A percentile compares a stretch with the other conserved stretches of the same genome.
Conservation (phyloP, 352 stramenopile species). For the Salisapilia sapeloensis region DNA sequence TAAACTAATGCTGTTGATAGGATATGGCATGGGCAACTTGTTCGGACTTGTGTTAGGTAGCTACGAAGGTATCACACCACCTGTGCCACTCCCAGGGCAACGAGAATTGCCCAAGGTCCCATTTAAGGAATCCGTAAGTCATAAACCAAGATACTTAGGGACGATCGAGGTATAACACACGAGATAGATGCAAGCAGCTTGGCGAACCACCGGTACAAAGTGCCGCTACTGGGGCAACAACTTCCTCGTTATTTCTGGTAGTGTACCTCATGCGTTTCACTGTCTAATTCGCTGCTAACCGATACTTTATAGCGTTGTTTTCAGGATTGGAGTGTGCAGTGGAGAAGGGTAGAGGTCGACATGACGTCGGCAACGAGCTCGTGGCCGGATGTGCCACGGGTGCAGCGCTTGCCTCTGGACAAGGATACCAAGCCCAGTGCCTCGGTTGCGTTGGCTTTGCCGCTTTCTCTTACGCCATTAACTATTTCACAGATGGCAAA, state of each 20-base stretch:
- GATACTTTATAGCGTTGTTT: constrained; percentile 71
- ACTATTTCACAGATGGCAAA: constrained; percentile 71
- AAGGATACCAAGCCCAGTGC: constrained; percentile 86
- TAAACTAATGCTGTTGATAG: constrained; percentile 6
- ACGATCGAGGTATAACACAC: not conserved
- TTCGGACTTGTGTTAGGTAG: constrained; percentile 67
- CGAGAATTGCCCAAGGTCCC: constrained; percentile 63
- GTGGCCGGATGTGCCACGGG: constrained; percentile 91
- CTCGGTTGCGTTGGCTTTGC: constrained; percentile 88
- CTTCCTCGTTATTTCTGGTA: constrained; percentile 74
- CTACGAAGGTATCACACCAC: constrained; percentile 75
- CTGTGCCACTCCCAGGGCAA: constrained; percentile 61
- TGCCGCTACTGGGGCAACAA: constrained; percentile 78
- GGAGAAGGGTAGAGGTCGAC: constrained; percentile 87
- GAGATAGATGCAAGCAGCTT: constrained; percentile 37
- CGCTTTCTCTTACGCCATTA: constrained; percentile 83
- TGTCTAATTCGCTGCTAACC: constrained; percentile 1
- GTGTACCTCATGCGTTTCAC: not conserved
- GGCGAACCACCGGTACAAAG: constrained; percentile 53
- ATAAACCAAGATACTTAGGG: not conserved
- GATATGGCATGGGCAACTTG: constrained; percentile 63
- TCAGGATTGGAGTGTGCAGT: constrained; percentile 87
- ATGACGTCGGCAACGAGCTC: constrained; percentile 92
- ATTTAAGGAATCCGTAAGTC: constrained; percentile 47
- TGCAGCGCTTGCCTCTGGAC: constrained; percentile 85